Conservation (phyloP, 2,329 filamentous ascomycete species). For the Teratosphaeria viscida region DNA sequence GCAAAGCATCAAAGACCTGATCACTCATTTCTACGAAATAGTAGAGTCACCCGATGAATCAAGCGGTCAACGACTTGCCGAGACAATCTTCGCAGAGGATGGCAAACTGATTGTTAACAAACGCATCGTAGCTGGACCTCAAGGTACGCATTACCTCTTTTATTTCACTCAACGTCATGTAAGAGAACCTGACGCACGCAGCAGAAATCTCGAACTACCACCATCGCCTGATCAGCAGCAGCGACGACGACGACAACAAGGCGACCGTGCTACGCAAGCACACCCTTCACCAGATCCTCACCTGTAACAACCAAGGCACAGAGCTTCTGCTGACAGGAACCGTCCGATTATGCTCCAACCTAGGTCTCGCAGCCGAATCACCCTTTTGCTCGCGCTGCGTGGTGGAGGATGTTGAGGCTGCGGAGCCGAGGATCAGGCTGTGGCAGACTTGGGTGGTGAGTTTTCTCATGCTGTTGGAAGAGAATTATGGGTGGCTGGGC, state of each 20-base stretch:
- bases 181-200: not conserved
- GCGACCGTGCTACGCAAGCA: conserved; percentile 3
- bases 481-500: too few species aligned
- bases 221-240: not conserved
- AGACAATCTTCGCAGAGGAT: conserved; percentile 3
- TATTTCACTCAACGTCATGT: too few species aligned
- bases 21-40: conserved; percentile 3
- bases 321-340: conserved; percentile 6
- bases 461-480: not conserved
- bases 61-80: not conserved
- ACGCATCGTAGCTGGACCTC: conserved; percentile 1
- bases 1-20: conserved; percentile 2
- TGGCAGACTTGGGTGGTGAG: conserved; percentile 7
- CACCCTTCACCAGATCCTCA: conserved; percentile 2
- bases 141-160: not conserved
- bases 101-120: conserved; percentile 6
- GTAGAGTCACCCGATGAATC: conserved; percentile 1
- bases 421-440: not conserved
- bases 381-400: conserved; percentile 4
- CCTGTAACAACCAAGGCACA: conserved; percentile 1
- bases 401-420: conserved; percentile 2
- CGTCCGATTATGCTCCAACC: conserved; percentile 2
- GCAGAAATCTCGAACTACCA: conserved; percentile 6
- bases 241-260: not conserved
- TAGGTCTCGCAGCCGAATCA: conserved; percentile 4